These are phyloP conservation scores for Stevia rebaudiana DNA, from an alignment of 140 eudicot genomes.

Conservation along the genomic window DNA sequence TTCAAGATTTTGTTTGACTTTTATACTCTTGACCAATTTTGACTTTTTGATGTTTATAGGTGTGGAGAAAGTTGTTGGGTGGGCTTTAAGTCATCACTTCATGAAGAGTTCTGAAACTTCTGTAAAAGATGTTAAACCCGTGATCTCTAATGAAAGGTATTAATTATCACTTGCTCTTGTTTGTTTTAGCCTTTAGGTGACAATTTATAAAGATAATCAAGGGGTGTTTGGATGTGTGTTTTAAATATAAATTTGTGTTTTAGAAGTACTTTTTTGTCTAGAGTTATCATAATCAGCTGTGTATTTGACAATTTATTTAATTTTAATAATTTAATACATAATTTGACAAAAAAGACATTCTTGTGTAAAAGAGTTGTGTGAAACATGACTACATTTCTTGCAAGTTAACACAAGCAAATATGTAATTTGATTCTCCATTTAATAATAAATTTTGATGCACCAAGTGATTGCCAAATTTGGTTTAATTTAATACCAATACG, in stretches of 20 bases:
- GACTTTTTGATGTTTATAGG: constrained; percentile 26
- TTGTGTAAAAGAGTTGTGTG: background rate
- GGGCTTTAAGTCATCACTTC: constrained; percentile 91
- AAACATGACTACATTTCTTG: background rate
- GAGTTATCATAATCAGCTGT: background rate
- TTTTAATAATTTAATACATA: background rate
- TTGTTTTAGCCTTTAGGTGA: background rate
- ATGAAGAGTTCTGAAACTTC: constrained; percentile 61
- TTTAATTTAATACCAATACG: background rate
- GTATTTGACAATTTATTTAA: background rate
- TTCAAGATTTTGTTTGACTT: background rate
- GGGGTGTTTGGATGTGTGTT: background rate
- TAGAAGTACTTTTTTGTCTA: background rate
- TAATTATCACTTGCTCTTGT: background rate
- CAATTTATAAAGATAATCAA: background rate
- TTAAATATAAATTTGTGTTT: background rate
- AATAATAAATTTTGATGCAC: background rate
- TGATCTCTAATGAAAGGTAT: constrained; percentile 72
- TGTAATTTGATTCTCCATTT: background rate
- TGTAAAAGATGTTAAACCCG: constrained; percentile 50
- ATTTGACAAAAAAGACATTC: background rate
- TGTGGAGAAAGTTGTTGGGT: constrained; percentile 81
- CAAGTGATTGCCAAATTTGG: no score
- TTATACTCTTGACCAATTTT: background rate
- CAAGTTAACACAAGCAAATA: background rate